These are phyloP conservation scores for Polysphondylium violaceum DNA, from an alignment of 78 protist species.

Conservation along the genomic window DNA sequence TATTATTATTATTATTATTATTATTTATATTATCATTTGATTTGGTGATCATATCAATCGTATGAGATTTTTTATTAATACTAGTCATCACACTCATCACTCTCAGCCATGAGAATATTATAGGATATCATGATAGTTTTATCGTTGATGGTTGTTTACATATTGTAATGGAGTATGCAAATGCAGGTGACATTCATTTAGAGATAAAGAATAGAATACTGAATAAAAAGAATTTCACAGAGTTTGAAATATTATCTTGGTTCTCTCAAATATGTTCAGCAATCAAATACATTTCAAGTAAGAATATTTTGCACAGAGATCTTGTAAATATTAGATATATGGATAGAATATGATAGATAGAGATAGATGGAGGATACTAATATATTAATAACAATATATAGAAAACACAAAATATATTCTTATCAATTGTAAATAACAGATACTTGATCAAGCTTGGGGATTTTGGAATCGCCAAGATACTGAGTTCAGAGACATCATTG, in stretches of 20 bases:
- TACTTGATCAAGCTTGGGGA: slow-evolving; percentile 93
- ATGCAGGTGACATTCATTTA: slow-evolving; percentile 74
- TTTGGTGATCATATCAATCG: background rate
- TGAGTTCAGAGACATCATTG: slow-evolving; percentile 78
- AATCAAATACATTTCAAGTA: slow-evolving; percentile 33
- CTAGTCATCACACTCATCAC: background rate
- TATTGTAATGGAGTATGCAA: slow-evolving; percentile 96
- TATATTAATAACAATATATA: background rate
- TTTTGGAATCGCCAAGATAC: slow-evolving; percentile 95
- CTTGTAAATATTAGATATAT: slow-evolving; percentile 24
- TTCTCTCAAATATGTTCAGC: slow-evolving; percentile 73
- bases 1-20: background rate
- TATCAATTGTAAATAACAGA: slow-evolving; percentile 71
- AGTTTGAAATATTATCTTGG: slow-evolving; percentile 62
- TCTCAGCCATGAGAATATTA: slow-evolving; percentile 79
- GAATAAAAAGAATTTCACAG: slow-evolving; percentile 35
- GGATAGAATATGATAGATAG: background rate
- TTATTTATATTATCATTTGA: background rate
- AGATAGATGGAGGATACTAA: background rate
- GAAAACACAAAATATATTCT: slow-evolving; percentile 92
- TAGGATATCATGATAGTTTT: slow-evolving; percentile 89
- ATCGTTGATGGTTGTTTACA: slow-evolving; percentile 78
- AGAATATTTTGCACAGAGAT: slow-evolving; percentile 80
- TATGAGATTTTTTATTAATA: background rate
- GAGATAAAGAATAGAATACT: slow-evolving; percentile 50